Base-by-base conservation (phyloP, 1,139 yeast genomes). In the Suhomyces bribrorum region DNA sequence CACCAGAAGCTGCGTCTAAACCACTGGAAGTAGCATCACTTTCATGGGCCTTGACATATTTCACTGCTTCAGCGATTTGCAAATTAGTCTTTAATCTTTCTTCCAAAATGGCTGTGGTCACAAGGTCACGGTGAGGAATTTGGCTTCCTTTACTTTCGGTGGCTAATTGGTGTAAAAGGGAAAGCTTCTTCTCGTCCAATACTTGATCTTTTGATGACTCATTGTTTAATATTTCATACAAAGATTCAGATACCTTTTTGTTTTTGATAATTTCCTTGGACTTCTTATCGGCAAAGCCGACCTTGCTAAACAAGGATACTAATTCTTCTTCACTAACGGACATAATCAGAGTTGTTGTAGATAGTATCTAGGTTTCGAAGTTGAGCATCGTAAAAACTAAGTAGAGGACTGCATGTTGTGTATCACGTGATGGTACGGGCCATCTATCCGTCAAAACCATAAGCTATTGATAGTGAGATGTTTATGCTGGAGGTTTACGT, bases 11-110 rank as follows among this genome's bases (percentile, higher is more conserved):
- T 15, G 59, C 54, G 45, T 86, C 77, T 60, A 90, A 67, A 17
- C 66, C 83, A 16, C 44, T 53, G 5, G 61, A 69, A 17, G 57
- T 59, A 16, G 66, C 62, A 22, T 72, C 63, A 2, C 70, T 69
- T 4, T 75, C 75, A 5, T 68, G 56, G 5, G 66, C 59, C 49
- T 77, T 77, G 38, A 86, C 71, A 54, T 86, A 89, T 57, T 85
- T 80, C 52, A 73, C 77, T n/a, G 86, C 96, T 50, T 89, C 96
- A 36, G 79, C 75, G 28, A 89, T 77, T 66, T 90, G 96, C 53
- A 83, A 76, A 38, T 77, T 72, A 8, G 87, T 75, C 54, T 77
- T 78, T 50, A 90, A 62, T 34, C 81, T 76, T 13, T 79, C 88
- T 41, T 76, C 81, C 16, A 76, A 62, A 49, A 89, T 82, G 14